Conservation (phyloP, 805 yeast genomes). For the Candida ponderosae region DNA sequence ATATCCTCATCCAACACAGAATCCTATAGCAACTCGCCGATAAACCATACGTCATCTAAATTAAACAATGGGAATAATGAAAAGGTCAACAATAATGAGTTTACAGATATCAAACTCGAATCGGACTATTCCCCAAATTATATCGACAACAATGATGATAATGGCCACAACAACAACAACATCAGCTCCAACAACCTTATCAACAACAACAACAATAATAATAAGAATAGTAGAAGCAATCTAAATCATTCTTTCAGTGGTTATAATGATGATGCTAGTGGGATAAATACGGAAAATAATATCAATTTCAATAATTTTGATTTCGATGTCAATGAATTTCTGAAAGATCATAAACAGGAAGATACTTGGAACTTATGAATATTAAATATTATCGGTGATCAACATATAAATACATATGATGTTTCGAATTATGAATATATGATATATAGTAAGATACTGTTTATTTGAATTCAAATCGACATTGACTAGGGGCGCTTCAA, state of each 20-base stretch:
- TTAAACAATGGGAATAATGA: slow-evolving; percentile 2
- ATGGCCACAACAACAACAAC: background rate
- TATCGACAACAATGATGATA: background rate
- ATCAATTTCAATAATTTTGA: slow-evolving; percentile 3
- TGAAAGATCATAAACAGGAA: slow-evolving; percentile 10
- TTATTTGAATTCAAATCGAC: too few relatives aligned
- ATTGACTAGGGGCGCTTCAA: too few relatives aligned
- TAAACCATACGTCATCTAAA: background rate
- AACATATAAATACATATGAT: too few relatives aligned
- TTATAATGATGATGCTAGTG: background rate
- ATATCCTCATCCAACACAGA: slow-evolving; percentile 1
- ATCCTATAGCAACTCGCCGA: background rate
- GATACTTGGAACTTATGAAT: too few relatives aligned
- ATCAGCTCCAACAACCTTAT: too few relatives aligned
- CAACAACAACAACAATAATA: background rate
- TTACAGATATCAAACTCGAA: slow-evolving; percentile 7
- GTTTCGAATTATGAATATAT: too few relatives aligned
- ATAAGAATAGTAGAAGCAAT: background rate
- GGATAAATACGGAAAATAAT: background rate
- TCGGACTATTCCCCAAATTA: slow-evolving; percentile 23
- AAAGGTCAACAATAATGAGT: too few relatives aligned
- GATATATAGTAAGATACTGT: too few relatives aligned
- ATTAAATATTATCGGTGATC: too few relatives aligned
- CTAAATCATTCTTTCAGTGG: background rate
- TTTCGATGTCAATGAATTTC: slow-evolving; percentile 18